Evolutionary conservation across 2,329 filamentous ascomycete genomes (phyloP), one percentile per base, ranked within the genome.

Genomic region (Zasmidium angulare): DNA sequence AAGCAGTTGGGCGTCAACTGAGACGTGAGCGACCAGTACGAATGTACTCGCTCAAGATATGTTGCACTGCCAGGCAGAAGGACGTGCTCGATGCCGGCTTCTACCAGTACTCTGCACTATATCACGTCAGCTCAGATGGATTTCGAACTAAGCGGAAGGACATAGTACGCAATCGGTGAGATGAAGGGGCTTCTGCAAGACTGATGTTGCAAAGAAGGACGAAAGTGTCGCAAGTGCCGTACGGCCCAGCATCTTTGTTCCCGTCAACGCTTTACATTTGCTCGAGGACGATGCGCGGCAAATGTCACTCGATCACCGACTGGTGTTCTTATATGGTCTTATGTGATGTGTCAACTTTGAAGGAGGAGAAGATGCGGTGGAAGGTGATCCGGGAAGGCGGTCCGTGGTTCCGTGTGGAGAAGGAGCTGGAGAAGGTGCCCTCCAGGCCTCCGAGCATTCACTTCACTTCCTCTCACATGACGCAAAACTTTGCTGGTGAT

Each of bases 1-100:
- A 56, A 49, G 21, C 54, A 56, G 17, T n/a, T 20, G 21, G 51
- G 51, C 22, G 23, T 29, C 21, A 50, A 29, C 14, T 50, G 48
- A 11, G 6, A 50, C 10, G 48, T 50, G 12, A 50, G 23, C 29
- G 48, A 50, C 48, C 48, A 50, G 22, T 50, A 50, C 10, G 48
- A 50, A 1, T 26, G 6, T 4, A 50, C 48, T 26, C 48, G 23
- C 17, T 26, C 22, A 10, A 23, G n/a, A 14, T 50, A 50, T 12
- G 23, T 6, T n/a, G 23, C 12, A 10, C 14, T 29, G 9, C n/a
- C 22, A 1, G 48, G 48, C 11, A 50, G 21, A 29, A 50, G n/a
- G 48, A 50, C 23, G 22, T 50, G 20, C 20, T 29, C 19, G 21
- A 50, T 22, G n/a, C 48, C 48, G 12, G 48, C 22, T 2, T 50